Percentiles rank a stretch among this genome's conserved stretches.
Evolutionary conservation across 179 eudicot genomes (phyloP).

Genomic region (Drosera spatulata): DNA sequence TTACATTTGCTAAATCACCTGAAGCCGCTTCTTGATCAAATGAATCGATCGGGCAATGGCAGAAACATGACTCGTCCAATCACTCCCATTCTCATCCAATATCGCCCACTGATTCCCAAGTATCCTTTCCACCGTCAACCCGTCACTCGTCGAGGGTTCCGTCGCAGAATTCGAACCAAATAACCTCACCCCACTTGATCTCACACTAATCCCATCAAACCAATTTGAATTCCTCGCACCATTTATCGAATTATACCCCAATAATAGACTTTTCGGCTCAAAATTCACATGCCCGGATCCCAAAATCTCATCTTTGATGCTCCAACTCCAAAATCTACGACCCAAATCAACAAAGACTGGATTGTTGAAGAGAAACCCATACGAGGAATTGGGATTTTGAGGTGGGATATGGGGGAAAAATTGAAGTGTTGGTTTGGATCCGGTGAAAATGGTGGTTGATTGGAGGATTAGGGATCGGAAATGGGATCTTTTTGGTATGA

Average conservation of each 20-base stretch:
- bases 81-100: slow-evolving; percentile 68
- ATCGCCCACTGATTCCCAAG: slow-evolving; percentile 56
- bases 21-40: slow-evolving; percentile 77
- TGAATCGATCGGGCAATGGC: slow-evolving; percentile 89
- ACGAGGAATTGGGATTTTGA: neutral
- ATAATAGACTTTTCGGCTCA: neutral
- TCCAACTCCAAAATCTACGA: neutral
- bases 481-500: too few species aligned
- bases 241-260: slow-evolving; percentile 1
- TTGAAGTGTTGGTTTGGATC: too few species aligned
- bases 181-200: slow-evolving; percentile 18
- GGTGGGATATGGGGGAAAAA: too few species aligned
- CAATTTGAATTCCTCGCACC: slow-evolving; percentile 12
- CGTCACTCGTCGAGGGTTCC: slow-evolving; percentile 65
- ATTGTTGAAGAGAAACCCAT: neutral
- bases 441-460: too few species aligned
- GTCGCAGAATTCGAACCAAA: slow-evolving; percentile 43
- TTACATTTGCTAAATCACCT: slow-evolving; percentile 15
- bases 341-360: neutral
- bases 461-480: too few species aligned
- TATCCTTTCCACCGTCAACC: slow-evolving; percentile 75
- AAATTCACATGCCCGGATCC: slow-evolving; percentile 1
- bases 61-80: slow-evolving; percentile 98
- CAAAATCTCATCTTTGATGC: neutral
- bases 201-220: slow-evolving; percentile 7